A percentile compares a stretch with the other conserved stretches of the same genome.
These are phyloP conservation scores for Vitis rotundifolia DNA, from an alignment of 164 flowering plant species.

Conservation along the genomic window DNA sequence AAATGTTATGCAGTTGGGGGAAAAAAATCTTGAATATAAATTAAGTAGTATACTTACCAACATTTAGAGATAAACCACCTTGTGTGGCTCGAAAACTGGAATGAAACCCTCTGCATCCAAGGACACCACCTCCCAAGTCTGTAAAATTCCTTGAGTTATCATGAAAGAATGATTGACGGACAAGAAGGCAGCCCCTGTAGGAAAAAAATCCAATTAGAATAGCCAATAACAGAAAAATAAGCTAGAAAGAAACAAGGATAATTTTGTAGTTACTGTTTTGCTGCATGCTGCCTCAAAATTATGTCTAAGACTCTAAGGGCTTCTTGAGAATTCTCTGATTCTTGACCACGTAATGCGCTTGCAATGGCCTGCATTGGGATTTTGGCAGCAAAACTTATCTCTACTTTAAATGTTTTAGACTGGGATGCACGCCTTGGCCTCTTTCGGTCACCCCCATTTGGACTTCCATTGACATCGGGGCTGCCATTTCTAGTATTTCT, in stretches of 20 bases:
- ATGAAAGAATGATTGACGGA: slow-evolving; percentile 84
- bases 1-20: too few species aligned
- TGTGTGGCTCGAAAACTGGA: slow-evolving; percentile 81
- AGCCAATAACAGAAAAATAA: background rate
- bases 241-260: background rate
- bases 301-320: slow-evolving; percentile 90
- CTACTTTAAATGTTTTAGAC: slow-evolving; percentile 73
- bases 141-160: slow-evolving; percentile 58
- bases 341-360: slow-evolving; percentile 80
- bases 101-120: slow-evolving; percentile 89
- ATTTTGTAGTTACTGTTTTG: slow-evolving; percentile 56
- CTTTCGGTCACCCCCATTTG: slow-evolving; percentile 62
- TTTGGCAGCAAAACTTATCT: slow-evolving; percentile 83
- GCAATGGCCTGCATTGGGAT: slow-evolving; percentile 86
- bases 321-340: slow-evolving; percentile 81
- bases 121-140: slow-evolving; percentile 82
- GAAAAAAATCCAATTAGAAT: background rate
- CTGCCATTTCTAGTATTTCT: slow-evolving; percentile 53
- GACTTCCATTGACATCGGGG: slow-evolving; percentile 54
- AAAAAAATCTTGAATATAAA: too few species aligned
- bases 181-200: slow-evolving; percentile 91
- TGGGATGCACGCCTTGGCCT: slow-evolving; percentile 56
- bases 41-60: slow-evolving; percentile 34
- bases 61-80: slow-evolving; percentile 82
- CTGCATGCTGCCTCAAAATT: slow-evolving; percentile 87